These are phyloP conservation scores for Monilinia polystroma DNA, from an alignment of 2,329 filamentous ascomycete species.

Conservation along the genomic window DNA sequence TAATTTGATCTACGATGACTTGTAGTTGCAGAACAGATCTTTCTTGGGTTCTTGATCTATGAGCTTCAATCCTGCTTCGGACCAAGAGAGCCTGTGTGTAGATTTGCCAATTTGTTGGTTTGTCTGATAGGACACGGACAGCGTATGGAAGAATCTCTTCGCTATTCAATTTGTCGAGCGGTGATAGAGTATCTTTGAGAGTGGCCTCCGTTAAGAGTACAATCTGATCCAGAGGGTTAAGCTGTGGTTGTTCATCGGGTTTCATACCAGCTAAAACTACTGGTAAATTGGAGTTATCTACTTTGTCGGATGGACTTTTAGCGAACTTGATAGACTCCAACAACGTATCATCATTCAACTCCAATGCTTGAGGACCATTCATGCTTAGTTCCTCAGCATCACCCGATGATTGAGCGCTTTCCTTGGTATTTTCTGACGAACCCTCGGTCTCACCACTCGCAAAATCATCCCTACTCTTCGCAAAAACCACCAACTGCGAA, in stretches of 20 bases:
- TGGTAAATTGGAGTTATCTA: constrained; percentile 54
- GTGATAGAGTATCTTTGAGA: constrained; percentile 82
- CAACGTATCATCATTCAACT: constrained; percentile 89
- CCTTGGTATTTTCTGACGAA: constrained; percentile 28
- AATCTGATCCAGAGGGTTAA: constrained; percentile 82
- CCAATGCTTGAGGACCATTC: constrained; percentile 63
- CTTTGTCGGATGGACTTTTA: constrained; percentile 47
- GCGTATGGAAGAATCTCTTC: constrained; percentile 94
- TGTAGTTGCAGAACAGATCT: constrained; percentile 89
- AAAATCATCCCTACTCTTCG: constrained; percentile 61
- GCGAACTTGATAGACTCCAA: constrained; percentile 83
- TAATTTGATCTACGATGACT: constrained; percentile 90
- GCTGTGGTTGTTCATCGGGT: constrained; percentile 76
- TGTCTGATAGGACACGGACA: constrained; percentile 79
- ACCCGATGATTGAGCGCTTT: constrained; percentile 28
- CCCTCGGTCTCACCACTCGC: constrained; percentile 23
- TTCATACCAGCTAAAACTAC: constrained; percentile 61
- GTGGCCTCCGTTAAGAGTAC: constrained; percentile 86
- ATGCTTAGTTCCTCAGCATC: constrained; percentile 41
- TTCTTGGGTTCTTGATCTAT: constrained; percentile 83
- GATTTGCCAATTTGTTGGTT: constrained; percentile 94
- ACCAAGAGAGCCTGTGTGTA: constrained; percentile 93
- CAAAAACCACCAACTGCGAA: constrained; percentile 88
- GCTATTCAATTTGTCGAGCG: constrained; percentile 80
- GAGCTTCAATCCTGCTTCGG: constrained; percentile 84